Evolutionary conservation across 441 rosid species (phyloP), one percentile per base, ranked within the genome.

Genomic region (Gossypium gossypioides): DNA sequence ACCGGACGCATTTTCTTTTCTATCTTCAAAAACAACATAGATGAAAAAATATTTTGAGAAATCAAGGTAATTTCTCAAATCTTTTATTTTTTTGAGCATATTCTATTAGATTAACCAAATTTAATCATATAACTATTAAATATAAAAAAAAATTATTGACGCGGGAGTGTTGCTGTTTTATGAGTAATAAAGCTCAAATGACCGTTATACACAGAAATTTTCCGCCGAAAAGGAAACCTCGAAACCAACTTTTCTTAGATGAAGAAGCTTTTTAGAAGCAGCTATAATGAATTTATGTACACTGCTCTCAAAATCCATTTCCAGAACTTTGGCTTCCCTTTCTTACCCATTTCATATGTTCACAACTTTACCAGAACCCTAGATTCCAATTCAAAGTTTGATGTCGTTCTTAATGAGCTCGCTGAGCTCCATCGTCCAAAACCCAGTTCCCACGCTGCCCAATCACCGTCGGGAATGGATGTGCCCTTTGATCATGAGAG

Each of bases 211-310:
- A 4, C 0, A 27, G 1, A 34, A 2, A 1, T 58, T 34, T 57
- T 74, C 69, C 63, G 64, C 69, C 75, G 60, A 32, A 48, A 24
- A 5, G 0, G 19, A 66, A 0, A 19, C 2, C 21, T 1, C 9
- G 16, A n/a, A 25, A 46, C 25, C 6, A 5, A 37, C 15, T 27
- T 1, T 61, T 52, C n/a, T 40, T 42, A 58, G 54, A 84, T 81
- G 89, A 74, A 56, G 32, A 84, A 76, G 44, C 76, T 83, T 64
- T 76, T 82, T 68, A 75, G 67, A 71, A 58, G 67, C 37, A 55
- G 60, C 48, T 56, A 72, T 27, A 59, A 34, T 34, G 10, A 54
- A 71, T 69, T 48, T 69, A 72, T 82, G 57, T 42, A 13, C 29
- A 65, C 74, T 24, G 54, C 73, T 25, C 61, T 71, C 56, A 52